phyloP scores from a whole-genome alignment of 164 flowering plant species.

The Santalum album region DNA sequence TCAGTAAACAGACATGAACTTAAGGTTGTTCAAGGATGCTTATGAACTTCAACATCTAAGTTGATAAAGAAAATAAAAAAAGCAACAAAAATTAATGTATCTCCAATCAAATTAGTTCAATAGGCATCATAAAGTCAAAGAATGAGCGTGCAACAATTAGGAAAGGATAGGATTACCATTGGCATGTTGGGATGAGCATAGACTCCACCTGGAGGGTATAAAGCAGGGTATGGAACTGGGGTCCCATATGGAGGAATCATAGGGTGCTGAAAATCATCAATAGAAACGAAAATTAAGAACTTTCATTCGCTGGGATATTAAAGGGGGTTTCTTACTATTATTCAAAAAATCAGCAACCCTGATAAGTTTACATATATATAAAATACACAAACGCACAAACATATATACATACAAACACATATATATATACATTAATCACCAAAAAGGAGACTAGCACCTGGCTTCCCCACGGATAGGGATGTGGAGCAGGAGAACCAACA shows the following conservation, averaged over 20 bases:
- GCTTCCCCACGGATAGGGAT: constrained; percentile 76
- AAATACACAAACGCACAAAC: no score
- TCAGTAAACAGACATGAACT: background rate
- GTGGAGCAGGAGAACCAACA: constrained; percentile 74
- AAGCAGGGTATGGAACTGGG: constrained; percentile 78
- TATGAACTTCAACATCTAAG: no score
- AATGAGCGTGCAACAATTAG: no score
- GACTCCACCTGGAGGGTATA: constrained; percentile 77
- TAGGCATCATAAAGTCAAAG: background rate
- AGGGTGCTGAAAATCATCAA: constrained; percentile 49
- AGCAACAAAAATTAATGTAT: background rate
- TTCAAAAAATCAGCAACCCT: background rate
- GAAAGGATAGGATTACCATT: constrained; percentile 41
- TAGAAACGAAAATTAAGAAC: constrained; percentile 9
- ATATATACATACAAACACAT: no score
- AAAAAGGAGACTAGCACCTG: constrained; percentile 46
- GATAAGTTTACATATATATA: no score
- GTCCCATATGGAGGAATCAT: constrained; percentile 78
- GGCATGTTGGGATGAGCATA: constrained; percentile 78
- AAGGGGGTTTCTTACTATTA: background rate
- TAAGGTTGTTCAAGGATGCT: background rate
- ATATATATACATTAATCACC: no score
- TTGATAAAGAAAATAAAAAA: no score
- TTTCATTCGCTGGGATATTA: background rate
- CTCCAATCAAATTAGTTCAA: background rate